These are phyloP conservation scores for Lippia alba DNA, from an alignment of 305 asterid genomes.

Conservation along the genomic window DNA sequence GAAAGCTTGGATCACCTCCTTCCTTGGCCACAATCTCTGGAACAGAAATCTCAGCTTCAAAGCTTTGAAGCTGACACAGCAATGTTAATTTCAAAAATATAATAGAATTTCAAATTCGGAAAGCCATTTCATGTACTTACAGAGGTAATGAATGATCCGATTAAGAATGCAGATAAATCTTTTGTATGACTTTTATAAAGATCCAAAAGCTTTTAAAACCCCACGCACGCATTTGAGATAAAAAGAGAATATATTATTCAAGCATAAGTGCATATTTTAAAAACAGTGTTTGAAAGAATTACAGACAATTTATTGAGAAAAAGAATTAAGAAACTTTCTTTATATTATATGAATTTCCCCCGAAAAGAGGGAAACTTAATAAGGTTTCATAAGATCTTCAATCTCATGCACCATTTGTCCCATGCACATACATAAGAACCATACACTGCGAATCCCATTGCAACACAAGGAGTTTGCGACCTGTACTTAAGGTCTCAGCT, in stretches of 20 bases:
- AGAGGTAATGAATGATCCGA: background rate
- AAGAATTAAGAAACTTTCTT: background rate
- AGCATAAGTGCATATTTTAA: background rate
- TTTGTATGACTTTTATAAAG: slow-evolving; percentile 2
- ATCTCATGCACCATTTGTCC: too few relatives aligned
- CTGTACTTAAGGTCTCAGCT: background rate
- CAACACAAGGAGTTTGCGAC: background rate
- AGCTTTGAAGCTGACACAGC: slow-evolving; percentile 78
- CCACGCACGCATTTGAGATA: background rate
- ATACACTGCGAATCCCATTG: too few relatives aligned
- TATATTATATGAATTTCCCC: too few relatives aligned
- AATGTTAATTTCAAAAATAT: slow-evolving; percentile 8
- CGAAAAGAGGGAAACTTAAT: too few relatives aligned
- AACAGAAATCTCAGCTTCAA: slow-evolving; percentile 78
- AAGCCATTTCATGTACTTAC: background rate
- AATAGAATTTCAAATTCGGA: background rate
- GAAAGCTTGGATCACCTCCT: slow-evolving; percentile 91
- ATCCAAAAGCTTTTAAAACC: slow-evolving; percentile 8
- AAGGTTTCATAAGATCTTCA: too few relatives aligned
- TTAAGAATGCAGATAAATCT: background rate
- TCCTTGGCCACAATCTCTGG: slow-evolving; percentile 82
- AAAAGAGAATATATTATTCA: background rate
- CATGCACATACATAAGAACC: too few relatives aligned
- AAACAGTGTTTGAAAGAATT: background rate
- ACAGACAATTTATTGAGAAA: slow-evolving; percentile 8